These are phyloP conservation scores for Cucurbitaria berberidis DNA, from an alignment of 2,329 filamentous ascomycete species.

Conservation along the genomic window DNA sequence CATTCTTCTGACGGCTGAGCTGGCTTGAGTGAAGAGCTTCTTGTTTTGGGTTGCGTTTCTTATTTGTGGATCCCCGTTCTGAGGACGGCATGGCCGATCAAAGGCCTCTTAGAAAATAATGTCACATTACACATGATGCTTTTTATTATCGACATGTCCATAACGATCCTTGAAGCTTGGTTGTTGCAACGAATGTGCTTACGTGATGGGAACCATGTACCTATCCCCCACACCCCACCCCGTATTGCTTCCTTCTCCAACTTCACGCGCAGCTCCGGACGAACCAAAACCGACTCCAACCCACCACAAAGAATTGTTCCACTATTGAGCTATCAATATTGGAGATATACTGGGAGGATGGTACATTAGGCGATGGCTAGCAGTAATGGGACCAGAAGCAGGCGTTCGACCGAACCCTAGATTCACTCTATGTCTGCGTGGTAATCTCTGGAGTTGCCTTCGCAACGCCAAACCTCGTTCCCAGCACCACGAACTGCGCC, in stretches of 20 bases:
- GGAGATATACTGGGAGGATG: no score
- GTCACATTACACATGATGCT: neutral
- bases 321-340: no score
- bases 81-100: conserved; percentile 2
- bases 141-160: neutral
- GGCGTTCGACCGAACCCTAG: no score
- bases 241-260: conserved; percentile 10
- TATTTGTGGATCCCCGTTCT: conserved; percentile 1
- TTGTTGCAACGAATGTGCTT: conserved; percentile 1
- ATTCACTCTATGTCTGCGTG: no score
- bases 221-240: conserved; percentile 16
- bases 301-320: conserved; percentile 14
- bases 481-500: no score
- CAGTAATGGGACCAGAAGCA: no score
- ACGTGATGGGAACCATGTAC: conserved; percentile 8
- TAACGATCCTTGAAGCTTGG: no score
- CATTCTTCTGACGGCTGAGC: conserved; percentile 24
- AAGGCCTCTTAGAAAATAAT: neutral
- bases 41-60: conserved; percentile 13
- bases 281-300: conserved; percentile 20
- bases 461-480: no score
- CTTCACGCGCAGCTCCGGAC: conserved; percentile 19
- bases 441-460: no score
- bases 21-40: conserved; percentile 19
- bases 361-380: no score